Conservation (phyloP, 2,329 filamentous ascomycete genomes). For the Claviceps sp. region DNA sequence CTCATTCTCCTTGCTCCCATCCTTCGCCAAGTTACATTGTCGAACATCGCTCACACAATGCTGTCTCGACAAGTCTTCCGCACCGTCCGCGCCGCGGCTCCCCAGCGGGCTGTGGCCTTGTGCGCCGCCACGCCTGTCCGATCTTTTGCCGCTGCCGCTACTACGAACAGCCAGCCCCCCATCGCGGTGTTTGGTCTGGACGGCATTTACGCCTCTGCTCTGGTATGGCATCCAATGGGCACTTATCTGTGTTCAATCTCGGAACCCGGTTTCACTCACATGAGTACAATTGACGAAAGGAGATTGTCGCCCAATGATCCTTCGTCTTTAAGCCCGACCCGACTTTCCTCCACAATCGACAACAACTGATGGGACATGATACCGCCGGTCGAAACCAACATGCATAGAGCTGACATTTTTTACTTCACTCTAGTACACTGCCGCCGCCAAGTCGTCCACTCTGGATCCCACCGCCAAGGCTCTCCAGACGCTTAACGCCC, state of each 20-base stretch:
- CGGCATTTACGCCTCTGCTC: constrained; percentile 94
- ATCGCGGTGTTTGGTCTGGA: constrained; percentile 89
- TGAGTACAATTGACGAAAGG: background rate
- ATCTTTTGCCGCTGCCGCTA: constrained; percentile 62
- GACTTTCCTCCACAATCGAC: background rate
- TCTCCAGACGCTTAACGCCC: constrained; percentile 53
- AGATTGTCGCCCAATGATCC: background rate
- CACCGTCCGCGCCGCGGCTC: constrained; percentile 42
- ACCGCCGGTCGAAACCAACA: background rate
- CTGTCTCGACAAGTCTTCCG: constrained; percentile 47
- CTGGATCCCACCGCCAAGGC: constrained; percentile 80
- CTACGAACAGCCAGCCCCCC: constrained; percentile 65
- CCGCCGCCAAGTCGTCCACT: constrained; percentile 72
- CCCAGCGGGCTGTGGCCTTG: constrained; percentile 38
- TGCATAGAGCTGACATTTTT: background rate
- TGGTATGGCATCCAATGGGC: constrained; percentile 50
- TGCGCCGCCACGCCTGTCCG: constrained; percentile 45
- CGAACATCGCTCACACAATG: constrained; percentile 25
- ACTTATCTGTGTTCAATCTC: too few relatives aligned
- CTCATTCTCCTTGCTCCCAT: constrained; percentile 13
- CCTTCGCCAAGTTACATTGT: constrained; percentile 6
- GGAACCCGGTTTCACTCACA: background rate
- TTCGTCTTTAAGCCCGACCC: too few relatives aligned
- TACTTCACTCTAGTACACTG: constrained; percentile 64
- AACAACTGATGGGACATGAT: background rate